Base-by-base conservation (phyloP, 257 asterid genomes). In the Pogostemon cablin region DNA sequence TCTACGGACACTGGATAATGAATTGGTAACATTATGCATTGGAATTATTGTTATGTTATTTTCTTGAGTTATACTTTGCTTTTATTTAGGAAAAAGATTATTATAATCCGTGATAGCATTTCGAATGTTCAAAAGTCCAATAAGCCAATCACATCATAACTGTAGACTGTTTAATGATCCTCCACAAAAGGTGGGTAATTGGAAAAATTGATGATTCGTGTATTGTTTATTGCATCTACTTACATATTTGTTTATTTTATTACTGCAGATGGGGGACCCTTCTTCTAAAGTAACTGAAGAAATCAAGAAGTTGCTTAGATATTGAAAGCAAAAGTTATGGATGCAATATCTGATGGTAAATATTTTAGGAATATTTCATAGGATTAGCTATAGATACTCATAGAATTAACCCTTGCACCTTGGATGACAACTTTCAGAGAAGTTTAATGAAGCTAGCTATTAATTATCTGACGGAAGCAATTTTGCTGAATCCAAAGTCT, bases 211-310 rank as follows among this genome's bases (percentile, higher is more conserved):
- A 39, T 3, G 60, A 10, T 12, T 46, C 8, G 0, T 41, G 7
- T 65, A 9, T 77, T 5, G 57, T 65, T 39, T 42, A 37, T 50
- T 32, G 4, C 7, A 48, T 58, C 35, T 70, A 2, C 62, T 9
- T 20, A 56, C 12, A 40, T 39, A 15, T 34, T 25, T 65, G 12
- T 56, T 8, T 46, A 38, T 50, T 38, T 40, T 71, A 41, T 65
- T 32, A 62, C 69, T 62, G 71, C 77, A 89, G 95, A 89, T 91
- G 95, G 97, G 95, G 32, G 91, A 87, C 74, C 67, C 86, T 74
- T 79, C 84, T 4, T 12, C 55, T 72, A 93, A 89, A 80, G 91
- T 84, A 62, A 87, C 86, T 0, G 95, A 87, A 56, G 91, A 77
- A 81, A 74, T 62, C 83, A 67, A 79, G 95, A 84, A 61, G 78